These are phyloP conservation scores for Hypoxylon sp. DNA, from an alignment of 2,329 filamentous ascomycete genomes.

Conservation along the genomic window DNA sequence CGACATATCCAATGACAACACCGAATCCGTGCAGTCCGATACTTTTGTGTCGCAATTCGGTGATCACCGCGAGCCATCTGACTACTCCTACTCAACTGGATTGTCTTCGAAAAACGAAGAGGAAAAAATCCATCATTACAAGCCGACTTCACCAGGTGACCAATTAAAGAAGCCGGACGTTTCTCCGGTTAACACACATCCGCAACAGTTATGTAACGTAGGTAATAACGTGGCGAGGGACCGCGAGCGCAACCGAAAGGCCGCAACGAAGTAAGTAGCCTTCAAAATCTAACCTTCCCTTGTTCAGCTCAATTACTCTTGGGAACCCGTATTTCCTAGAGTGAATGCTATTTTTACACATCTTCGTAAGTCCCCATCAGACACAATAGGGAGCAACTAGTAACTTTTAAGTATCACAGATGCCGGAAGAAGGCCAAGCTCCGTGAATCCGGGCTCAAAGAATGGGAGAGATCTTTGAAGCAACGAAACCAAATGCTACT, in stretches of 20 bases:
- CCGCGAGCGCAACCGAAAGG: neutral
- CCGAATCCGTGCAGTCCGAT: neutral
- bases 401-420: too few species aligned
- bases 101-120: too few species aligned
- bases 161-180: neutral
- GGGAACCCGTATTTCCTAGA: too few species aligned
- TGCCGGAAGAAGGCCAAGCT: conserved; percentile 1
- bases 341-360: too few species aligned
- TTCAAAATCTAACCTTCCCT: neutral
- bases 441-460: neutral
- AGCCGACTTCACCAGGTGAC: too few species aligned
- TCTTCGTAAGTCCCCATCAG: neutral
- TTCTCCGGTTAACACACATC: neutral
- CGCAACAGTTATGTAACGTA: too few species aligned
- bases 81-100: too few species aligned
- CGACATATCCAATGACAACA: neutral
- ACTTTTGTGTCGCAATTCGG: too few species aligned
- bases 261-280: neutral
- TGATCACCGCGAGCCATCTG: too few species aligned
- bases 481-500: neutral
- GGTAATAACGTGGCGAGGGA: neutral
- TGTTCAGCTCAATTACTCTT: neutral
- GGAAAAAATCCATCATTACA: too few species aligned
- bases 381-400: too few species aligned
- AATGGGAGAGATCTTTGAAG: neutral